phyloP scores from a whole-genome alignment of 306 rosid species.

The Casuarina glauca region DNA sequence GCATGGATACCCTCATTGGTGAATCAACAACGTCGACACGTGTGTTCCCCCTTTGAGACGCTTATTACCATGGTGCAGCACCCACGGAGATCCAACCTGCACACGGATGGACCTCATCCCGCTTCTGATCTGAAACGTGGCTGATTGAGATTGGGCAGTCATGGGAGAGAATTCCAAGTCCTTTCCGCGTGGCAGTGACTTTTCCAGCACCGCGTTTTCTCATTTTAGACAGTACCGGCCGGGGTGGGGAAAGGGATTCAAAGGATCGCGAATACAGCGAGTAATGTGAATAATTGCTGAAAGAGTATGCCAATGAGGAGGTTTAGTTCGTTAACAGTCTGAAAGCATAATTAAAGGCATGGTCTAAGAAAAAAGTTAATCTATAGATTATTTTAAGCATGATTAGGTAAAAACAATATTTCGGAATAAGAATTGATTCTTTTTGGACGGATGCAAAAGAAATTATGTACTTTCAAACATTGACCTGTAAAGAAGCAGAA shows the following conservation, averaged over 20 bases:
- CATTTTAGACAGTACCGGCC: background rate
- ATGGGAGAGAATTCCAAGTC: background rate
- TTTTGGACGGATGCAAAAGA: background rate
- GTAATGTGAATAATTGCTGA: too few relatives aligned
- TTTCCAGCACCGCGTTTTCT: too few relatives aligned
- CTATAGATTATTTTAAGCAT: background rate
- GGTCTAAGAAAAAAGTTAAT: background rate
- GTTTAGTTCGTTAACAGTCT: background rate
- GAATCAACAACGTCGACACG: conserved; percentile 6
- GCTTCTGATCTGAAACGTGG: conserved; percentile 10
- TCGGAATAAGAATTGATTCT: background rate
- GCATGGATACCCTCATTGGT: conserved; percentile 27
- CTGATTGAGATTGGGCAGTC: background rate
- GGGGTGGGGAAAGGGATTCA: background rate
- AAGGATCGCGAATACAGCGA: background rate
- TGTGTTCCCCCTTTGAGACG: background rate
- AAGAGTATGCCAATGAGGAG: background rate
- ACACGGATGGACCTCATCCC: background rate
- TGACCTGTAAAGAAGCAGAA: background rate
- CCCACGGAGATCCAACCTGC: too few relatives aligned
- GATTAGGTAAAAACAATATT: background rate
- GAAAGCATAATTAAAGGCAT: background rate
- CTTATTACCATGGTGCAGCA: too few relatives aligned
- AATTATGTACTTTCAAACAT: background rate
- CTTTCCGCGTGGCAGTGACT: background rate